phyloP scores from a whole-genome alignment of 2,329 filamentous ascomycete species.

The Eurotiales sp. region DNA sequence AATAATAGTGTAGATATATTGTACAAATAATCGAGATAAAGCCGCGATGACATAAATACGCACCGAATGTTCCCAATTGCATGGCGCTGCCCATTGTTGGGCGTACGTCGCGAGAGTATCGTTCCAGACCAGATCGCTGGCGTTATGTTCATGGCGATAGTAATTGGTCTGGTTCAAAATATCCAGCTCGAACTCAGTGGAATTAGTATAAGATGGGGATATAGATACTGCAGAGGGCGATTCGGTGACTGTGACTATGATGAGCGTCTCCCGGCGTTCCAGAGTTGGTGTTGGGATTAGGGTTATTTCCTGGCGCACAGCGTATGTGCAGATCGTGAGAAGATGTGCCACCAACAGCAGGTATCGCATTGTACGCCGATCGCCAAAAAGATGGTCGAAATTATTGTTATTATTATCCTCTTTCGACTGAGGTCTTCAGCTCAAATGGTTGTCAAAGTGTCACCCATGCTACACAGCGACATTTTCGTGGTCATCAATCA shows the following conservation, averaged over 20 bases:
- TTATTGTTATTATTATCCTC: background rate
- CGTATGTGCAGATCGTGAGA: background rate
- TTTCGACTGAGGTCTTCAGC: background rate
- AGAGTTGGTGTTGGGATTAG: conserved; percentile 1
- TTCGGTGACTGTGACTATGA: conserved; percentile 12
- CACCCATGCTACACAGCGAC: background rate
- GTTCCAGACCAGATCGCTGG: conserved; percentile 63
- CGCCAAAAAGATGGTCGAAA: background rate
- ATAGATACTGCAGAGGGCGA: background rate
- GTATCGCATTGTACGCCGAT: background rate
- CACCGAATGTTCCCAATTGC: conserved; percentile 33
- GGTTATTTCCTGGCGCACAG: background rate
- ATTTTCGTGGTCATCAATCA: background rate
- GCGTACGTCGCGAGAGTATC: conserved; percentile 62
- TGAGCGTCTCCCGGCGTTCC: background rate
- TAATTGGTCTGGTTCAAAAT: conserved; percentile 11
- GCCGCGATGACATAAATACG: background rate
- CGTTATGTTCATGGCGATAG: conserved; percentile 75
- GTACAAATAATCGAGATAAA: no score
- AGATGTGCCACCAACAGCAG: background rate
- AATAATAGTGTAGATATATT: no score
- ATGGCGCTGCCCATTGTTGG: conserved; percentile 58
- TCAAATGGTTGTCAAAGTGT: background rate
- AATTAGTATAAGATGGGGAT: conserved; percentile 8
- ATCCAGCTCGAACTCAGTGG: conserved; percentile 3